phyloP scores from a whole-genome alignment of 116 monocot species.

The Trichopus zeylanicus region DNA sequence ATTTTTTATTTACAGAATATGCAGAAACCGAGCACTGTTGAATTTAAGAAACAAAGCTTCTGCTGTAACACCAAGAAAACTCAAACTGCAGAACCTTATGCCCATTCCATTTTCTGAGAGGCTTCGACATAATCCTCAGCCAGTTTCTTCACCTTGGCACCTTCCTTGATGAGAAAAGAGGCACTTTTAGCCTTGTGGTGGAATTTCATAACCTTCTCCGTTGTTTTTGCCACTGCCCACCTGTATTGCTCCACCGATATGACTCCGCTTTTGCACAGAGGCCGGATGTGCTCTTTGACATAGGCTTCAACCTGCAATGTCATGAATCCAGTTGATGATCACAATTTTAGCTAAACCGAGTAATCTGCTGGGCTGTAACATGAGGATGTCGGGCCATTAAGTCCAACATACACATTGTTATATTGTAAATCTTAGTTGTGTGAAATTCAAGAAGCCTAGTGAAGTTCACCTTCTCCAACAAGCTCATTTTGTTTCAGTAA shows the following conservation, averaged over 20 bases:
- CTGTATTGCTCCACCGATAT: conserved; percentile 77
- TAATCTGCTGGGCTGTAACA: neutral
- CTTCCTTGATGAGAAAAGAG: conserved; percentile 85
- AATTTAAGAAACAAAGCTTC: neutral
- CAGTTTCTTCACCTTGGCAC: conserved; percentile 89
- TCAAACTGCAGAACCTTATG: neutral
- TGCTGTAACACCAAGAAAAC: neutral
- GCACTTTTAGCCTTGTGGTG: conserved; percentile 80
- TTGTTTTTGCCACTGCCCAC: conserved; percentile 72
- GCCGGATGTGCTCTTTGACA: conserved; percentile 89
- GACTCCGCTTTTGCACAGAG: conserved; percentile 83
- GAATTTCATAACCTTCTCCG: conserved; percentile 79
- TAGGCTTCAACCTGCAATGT: conserved; percentile 73
- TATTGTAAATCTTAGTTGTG: too few relatives aligned
- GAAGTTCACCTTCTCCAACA: too few relatives aligned
- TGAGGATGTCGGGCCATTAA: too few relatives aligned
- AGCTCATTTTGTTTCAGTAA: too few relatives aligned
- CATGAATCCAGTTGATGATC: neutral
- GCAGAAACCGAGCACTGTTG: neutral
- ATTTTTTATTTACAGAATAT: neutral
- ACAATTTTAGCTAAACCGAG: neutral
- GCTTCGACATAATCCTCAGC: conserved; percentile 76
- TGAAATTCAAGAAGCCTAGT: too few relatives aligned
- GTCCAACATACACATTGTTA: too few relatives aligned
- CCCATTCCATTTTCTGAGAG: conserved; percentile 43